Evolutionary conservation across 2,329 filamentous ascomycete species (phyloP), one percentile per base, ranked within the genome.

Genomic region (Talaromyces piceae): DNA sequence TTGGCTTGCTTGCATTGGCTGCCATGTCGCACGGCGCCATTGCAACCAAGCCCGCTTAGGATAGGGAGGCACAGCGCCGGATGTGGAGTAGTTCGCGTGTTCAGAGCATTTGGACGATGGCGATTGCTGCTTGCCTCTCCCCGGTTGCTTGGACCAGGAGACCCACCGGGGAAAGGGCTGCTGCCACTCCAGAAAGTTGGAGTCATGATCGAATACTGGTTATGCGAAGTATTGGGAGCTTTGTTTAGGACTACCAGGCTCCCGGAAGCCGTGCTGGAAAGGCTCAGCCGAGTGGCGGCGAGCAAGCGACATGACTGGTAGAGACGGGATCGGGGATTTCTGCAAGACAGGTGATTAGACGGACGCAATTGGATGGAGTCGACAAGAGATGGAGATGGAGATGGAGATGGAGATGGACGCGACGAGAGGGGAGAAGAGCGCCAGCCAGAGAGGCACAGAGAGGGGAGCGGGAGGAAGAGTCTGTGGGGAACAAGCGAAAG

Each of bases 1-100:
- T 37, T 37, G 33, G 33, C 9, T 37, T 37, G 16, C 16, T 20
- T 37, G 33, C 33, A 37, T 37, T 37, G 33, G 33, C 33, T 37
- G 33, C 33, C 13, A n/a, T 13, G 30, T 31, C 11, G 33, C 33
- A 13, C 31, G n/a, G 31, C 31, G 18, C 6, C 31, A n/a, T 3
- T 33, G 16, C 16, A 37, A 16, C 39, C 39, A 43, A 43, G 20
- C 8, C 23, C 9, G 12, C 13, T 16, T 28, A 9, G 12, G 28
- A 30, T 39, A 45, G 41, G n/a, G n/a, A 33, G 22, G 6, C 9
- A 4, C 25, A 41, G 43, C 16, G 20, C 49, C 49, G 49, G 49
- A 51, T 51, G 49, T 51, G 49, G 49, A 51, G 49, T 47, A 51
- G 49, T 45, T 51, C 49, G 43, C 43, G 49, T 51, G 43, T 22